phyloP scores from a whole-genome alignment of 2,329 filamentous ascomycete genomes.

The Hypoxylon sp. region DNA sequence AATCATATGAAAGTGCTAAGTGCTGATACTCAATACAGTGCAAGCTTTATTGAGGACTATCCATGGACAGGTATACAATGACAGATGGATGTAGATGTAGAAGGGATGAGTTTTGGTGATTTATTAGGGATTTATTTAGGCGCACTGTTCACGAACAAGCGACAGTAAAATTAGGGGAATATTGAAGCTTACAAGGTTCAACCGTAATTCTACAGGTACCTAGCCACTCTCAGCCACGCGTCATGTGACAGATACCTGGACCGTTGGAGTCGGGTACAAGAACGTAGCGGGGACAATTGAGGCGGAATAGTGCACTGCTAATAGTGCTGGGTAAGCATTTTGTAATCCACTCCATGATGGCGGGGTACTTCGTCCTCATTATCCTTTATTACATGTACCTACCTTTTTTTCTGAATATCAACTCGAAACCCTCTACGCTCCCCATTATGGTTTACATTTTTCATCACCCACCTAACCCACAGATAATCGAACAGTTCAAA shows the following conservation, averaged over 20 bases:
- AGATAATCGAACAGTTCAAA: not conserved
- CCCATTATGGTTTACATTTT: not conserved
- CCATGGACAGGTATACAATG: not conserved
- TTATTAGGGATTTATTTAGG: no score
- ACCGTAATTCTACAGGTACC: not conserved
- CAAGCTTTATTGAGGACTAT: not conserved
- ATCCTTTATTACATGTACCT: not conserved
- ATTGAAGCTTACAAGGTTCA: no score
- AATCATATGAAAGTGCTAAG: not conserved
- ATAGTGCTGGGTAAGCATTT: not conserved
- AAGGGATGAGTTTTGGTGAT: not conserved
- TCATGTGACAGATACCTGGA: slow-evolving; percentile 13
- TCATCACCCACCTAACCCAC: no score
- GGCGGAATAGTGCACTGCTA: not conserved
- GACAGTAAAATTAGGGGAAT: slow-evolving; percentile 7
- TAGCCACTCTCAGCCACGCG: not conserved
- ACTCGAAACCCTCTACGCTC: not conserved
- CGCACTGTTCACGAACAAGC: not conserved
- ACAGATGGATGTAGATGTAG: not conserved
- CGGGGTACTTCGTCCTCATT: not conserved
- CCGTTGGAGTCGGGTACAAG: not conserved
- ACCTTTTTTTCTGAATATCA: not conserved
- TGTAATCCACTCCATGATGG: not conserved
- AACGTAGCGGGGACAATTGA: not conserved
- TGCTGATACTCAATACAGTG: not conserved